Evolutionary conservation across 1,139 yeast genomes (phyloP).

Genomic region (Tardiomyces depauwii): DNA sequence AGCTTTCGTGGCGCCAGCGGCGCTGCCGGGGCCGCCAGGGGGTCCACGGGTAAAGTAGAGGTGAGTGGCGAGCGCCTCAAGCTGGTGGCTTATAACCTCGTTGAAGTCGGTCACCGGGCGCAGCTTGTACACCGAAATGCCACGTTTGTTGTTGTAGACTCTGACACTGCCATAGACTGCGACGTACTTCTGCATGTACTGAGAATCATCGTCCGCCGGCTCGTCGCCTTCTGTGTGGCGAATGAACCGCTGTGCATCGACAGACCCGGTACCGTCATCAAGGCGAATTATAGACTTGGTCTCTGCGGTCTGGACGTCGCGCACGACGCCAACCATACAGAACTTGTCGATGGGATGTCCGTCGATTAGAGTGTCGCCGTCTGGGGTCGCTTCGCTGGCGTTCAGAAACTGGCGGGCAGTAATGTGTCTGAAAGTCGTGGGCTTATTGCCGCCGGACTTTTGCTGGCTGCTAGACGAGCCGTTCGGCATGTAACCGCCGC

Average conservation of each 20-base stretch:
- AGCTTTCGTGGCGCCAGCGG: neutral
- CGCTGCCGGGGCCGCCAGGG: neutral
- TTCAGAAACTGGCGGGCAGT: slow-evolving; percentile 71
- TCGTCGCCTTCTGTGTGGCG: slow-evolving; percentile 23
- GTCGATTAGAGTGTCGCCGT: slow-evolving; percentile 61
- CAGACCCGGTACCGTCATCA: slow-evolving; percentile 80
- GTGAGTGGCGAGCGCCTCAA: slow-evolving; percentile 60
- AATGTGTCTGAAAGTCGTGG: slow-evolving; percentile 52
- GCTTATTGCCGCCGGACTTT: neutral
- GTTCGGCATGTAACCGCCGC: neutral
- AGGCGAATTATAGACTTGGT: slow-evolving; percentile 43
- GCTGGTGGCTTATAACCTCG: slow-evolving; percentile 64
- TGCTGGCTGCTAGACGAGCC: neutral
- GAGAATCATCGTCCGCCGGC: slow-evolving; percentile 18
- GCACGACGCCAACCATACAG: slow-evolving; percentile 53
- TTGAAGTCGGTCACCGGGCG: slow-evolving; percentile 56
- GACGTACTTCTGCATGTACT: slow-evolving; percentile 40
- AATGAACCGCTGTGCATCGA: slow-evolving; percentile 47
- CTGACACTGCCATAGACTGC: slow-evolving; percentile 63
- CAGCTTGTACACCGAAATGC: slow-evolving; percentile 54
- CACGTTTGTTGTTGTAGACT: slow-evolving; percentile 56
- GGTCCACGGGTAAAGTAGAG: slow-evolving; percentile 16
- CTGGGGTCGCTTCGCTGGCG: slow-evolving; percentile 41
- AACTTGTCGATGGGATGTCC: slow-evolving; percentile 52
- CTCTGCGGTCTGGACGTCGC: slow-evolving; percentile 46